Base-by-base conservation (phyloP, 2,329 filamentous ascomycete species). In the Aureobasidium sp. region DNA sequence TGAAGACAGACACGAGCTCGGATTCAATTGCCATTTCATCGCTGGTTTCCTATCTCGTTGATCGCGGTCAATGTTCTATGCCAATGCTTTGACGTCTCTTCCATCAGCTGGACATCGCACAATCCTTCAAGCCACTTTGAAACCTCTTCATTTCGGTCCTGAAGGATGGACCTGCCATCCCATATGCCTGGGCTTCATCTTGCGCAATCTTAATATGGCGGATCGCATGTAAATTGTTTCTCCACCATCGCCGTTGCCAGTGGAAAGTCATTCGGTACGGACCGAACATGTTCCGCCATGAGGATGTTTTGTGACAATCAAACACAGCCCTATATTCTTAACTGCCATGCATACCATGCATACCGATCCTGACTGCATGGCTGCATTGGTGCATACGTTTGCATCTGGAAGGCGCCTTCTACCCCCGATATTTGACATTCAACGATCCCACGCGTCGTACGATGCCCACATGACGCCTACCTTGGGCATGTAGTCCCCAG, bases 41-140 rank as follows among this genome's bases (percentile, higher is more conserved):
- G 9, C 34, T 26, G 34, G 5, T 8, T 9, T 12, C 34, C 29
- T 36, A 39, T 52, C 32, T 37, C 34, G 34, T 27, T 52, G 20
- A 2, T 39, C 8, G 23, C 27, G 50, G 50, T 52, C 50, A 26
- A 39, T 52, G 50, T 27, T 34, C 39, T 20, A 1, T 12, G 7
- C 4, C 13, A 26, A 37, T 23, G 20, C 50, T 32, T 32, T 9
- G 8, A 20, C 17, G 15, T 8, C 12, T 53, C n/a, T 13, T 8
- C 26, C 10, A 9, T 55, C 52, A 44, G 39, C 39, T 44, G 10
- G 7, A 20, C 13, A 34, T 57, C 41, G 29, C 27, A 46, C n/a
- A 17, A 41, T 57, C 41, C 53, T 57, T 9, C 53, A 57, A 57
- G 53, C 53, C 53, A 57, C 53, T 42, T 32, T 41, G 17, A 42